Evolutionary conservation across 2,329 filamentous ascomycete species (phyloP), one percentile per base, ranked within the genome.

Genomic region (Scedosporium boydii): DNA sequence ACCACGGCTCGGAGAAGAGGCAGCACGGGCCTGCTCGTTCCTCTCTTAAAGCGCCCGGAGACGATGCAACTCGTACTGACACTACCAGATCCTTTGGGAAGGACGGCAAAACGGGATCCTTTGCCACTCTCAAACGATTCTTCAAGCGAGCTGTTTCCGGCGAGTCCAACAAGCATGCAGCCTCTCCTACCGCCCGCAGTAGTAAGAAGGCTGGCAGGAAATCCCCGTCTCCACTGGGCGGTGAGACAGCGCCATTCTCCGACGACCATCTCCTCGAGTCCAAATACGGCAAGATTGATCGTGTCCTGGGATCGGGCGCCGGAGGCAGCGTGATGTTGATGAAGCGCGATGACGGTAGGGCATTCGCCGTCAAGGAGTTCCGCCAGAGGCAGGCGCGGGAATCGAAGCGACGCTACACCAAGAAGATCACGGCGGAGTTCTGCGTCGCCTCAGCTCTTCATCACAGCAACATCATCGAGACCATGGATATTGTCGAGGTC

Each of bases 341-440:
- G 87, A 97, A 95, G 78, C 86, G 95, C 65, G 93, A 91, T 66
- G 95, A 99, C 71, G 89, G 89, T 27, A 91, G 91, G 6, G 95
- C 96, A 0, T 99, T 99, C 74, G 95, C 95, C 1, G 95, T 98
- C 61, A 99, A 99, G 75, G 93, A 99, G 72, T 99, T 99, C 76
- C 83, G 95, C 61, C 87, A 93, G 62, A 86, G 91, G 41, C 93
- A 99, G 75, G 87, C 89, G 0, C 96, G 97, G 75, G 95, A 99
- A 75, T 91, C 88, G 1, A 90, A 97, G 72, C 91, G 90, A 70
- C 95, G 98, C 68, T 99, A 99, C 71, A 91, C 92, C 68, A 99
- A 99, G 76, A 99, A 99, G 73, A 87, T 99, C 57, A 99, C 95
- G 0, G 93, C 95, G 2, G 95, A 99, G 71, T 99, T 99, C 74